Percentiles rank a stretch among this genome's conserved stretches.
Evolutionary conservation across 805 yeast species (phyloP).

Genomic region (Cephaloascus albidus): DNA sequence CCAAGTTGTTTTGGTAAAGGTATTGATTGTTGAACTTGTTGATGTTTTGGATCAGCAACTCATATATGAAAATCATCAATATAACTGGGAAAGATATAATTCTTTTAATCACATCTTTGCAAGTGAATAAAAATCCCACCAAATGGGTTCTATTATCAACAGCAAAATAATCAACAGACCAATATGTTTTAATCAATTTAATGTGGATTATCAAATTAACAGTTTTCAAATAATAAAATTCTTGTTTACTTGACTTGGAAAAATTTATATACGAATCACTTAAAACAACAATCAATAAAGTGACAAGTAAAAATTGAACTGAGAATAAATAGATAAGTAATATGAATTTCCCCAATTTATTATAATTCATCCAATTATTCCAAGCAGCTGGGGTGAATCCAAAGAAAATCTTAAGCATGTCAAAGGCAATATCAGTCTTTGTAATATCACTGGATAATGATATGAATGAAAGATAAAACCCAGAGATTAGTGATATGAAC

Average conservation of each 20-base stretch:
- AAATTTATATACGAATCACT: not conserved
- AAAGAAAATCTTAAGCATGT: conserved; percentile 40
- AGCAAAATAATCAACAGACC: conserved; percentile 1
- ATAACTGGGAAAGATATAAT: not conserved
- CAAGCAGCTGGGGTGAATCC: conserved; percentile 56
- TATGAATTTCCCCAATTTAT: conserved; percentile 34
- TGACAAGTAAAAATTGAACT: conserved; percentile 44
- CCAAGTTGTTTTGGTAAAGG: conserved; percentile 4
- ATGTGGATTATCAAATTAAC: conserved; percentile 27
- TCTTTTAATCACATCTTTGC: not conserved
- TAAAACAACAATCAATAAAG: conserved; percentile 46
- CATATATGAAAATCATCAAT: not conserved
- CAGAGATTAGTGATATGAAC: conserved; percentile 39
- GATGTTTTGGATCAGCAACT: not conserved
- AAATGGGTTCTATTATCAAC: not conserved
- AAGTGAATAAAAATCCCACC: not conserved
- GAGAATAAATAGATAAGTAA: conserved; percentile 42
- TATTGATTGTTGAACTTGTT: conserved; percentile 1
- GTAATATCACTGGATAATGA: conserved; percentile 34
- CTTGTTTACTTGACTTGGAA: conserved; percentile 19
- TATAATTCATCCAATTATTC: conserved; percentile 42
- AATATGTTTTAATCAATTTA: not conserved
- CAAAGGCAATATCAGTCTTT: conserved; percentile 36
- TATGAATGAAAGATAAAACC: conserved; percentile 46
- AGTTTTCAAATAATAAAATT: conserved; percentile 28